These are phyloP conservation scores for Setaria viridis DNA, from an alignment of 202 grass and related monocot species.

Conservation along the genomic window DNA sequence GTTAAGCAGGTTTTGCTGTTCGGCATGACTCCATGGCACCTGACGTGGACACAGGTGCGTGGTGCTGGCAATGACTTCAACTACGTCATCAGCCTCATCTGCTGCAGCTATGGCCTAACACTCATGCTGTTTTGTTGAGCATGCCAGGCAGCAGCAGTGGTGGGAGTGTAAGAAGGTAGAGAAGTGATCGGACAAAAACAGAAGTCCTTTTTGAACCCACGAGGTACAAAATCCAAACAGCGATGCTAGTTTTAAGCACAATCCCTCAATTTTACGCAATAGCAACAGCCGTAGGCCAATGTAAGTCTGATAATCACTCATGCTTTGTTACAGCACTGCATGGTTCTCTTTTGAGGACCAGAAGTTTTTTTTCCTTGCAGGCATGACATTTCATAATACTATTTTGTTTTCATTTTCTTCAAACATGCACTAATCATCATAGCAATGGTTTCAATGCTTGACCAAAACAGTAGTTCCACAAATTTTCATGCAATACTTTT, in stretches of 20 bases:
- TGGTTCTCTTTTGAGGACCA: neutral
- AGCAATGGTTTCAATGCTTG: neutral
- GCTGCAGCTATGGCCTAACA: neutral
- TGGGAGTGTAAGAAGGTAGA: neutral
- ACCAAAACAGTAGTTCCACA: neutral
- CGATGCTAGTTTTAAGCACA: neutral
- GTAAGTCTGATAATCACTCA: neutral
- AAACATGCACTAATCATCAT: neutral
- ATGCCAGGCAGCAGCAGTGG: neutral
- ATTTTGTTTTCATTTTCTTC: neutral
- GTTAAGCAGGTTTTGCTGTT: neutral
- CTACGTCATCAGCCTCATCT: neutral
- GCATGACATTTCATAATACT: slow-evolving; percentile 27
- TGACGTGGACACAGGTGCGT: neutral
- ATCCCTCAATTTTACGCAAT: neutral
- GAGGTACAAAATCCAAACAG: slow-evolving; percentile 3
- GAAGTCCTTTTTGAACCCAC: neutral
- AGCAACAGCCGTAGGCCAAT: neutral
- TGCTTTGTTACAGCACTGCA: neutral
- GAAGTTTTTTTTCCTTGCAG: neutral
- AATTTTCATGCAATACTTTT: neutral
- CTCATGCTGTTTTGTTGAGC: neutral
- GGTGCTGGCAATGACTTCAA: neutral
- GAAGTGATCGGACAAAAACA: neutral
- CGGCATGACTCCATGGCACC: neutral